A percentile compares a stretch with the other conserved stretches of the same genome.
Evolutionary conservation across 2,329 filamentous ascomycete genomes (phyloP).

Genomic region (Rosellinia necatrix): DNA sequence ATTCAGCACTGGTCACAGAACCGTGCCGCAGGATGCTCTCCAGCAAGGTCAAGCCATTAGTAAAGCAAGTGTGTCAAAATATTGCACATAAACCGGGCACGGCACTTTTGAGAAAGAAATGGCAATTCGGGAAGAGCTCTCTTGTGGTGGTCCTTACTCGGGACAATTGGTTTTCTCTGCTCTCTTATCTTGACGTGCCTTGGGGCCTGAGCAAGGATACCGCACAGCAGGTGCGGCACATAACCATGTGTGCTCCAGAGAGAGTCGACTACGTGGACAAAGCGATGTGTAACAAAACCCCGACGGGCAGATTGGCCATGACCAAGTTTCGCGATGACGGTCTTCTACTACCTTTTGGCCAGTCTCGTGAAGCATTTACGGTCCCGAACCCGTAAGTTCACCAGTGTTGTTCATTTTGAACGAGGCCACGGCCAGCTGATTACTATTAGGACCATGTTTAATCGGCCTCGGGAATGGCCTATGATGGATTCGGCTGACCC

Average conservation of each 20-base stretch:
- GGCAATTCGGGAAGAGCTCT: constrained; percentile 20
- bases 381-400: constrained; percentile 27
- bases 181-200: constrained; percentile 18
- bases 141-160: constrained; percentile 21
- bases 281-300: constrained; percentile 8
- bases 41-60: constrained; percentile 11
- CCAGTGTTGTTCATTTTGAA: no score
- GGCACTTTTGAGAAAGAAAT: constrained; percentile 19
- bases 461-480: constrained; percentile 3
- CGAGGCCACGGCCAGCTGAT: no score
- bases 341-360: constrained; percentile 26
- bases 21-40: constrained; percentile 3
- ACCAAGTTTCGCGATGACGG: constrained; percentile 22
- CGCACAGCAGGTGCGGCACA: constrained; percentile 7
- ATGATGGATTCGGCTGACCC: constrained; percentile 24
- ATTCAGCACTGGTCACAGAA: constrained; percentile 18
- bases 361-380: constrained; percentile 11
- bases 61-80: constrained; percentile 25
- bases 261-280: constrained; percentile 15
- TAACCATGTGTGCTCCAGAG: constrained; percentile 1
- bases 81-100: constrained; percentile 10
- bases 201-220: constrained; percentile 6
- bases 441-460: constrained; percentile 24
- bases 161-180: constrained; percentile 20
- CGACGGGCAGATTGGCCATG: background rate